These are phyloP conservation scores for Eucalyptus dawsonii DNA, from an alignment of 345 rosid genomes.

Conservation along the genomic window DNA sequence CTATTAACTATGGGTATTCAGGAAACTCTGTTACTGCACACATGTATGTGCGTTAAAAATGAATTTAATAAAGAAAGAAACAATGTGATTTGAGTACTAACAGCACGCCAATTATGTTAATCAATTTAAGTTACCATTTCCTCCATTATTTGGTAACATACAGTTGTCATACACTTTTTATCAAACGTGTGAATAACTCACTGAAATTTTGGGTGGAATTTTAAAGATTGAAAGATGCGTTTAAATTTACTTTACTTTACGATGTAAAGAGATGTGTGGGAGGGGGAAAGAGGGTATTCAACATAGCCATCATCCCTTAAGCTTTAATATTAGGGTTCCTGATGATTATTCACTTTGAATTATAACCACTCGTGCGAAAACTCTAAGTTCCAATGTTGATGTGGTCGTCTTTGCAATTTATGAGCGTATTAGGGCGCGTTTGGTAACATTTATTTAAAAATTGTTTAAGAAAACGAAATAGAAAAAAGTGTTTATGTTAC, in stretches of 20 bases:
- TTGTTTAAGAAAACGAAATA: too few relatives aligned
- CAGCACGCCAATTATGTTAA: not conserved
- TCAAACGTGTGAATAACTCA: not conserved
- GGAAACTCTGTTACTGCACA: not conserved
- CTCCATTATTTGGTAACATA: not conserved
- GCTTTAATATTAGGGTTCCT: not conserved
- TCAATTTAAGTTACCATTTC: not conserved
- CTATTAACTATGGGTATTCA: not conserved
- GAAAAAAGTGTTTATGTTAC: too few relatives aligned
- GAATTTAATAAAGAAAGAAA: not conserved
- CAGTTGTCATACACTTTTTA: not conserved
- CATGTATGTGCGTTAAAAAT: not conserved
- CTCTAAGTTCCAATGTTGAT: not conserved
- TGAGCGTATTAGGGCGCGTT: not conserved
- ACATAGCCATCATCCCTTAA: not conserved
- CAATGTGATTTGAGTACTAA: not conserved
- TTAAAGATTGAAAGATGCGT: not conserved
- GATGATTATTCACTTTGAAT: not conserved
- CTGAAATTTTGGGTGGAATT: not conserved
- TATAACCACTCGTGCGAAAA: not conserved
- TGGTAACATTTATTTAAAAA: too few relatives aligned
- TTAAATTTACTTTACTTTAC: not conserved
- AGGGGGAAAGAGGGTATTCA: not conserved
- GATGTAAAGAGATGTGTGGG: not conserved
- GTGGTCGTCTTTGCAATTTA: not conserved